phyloP scores from a whole-genome alignment of 768 basidiomycete genomes.

The Pleurotus sapidus region DNA sequence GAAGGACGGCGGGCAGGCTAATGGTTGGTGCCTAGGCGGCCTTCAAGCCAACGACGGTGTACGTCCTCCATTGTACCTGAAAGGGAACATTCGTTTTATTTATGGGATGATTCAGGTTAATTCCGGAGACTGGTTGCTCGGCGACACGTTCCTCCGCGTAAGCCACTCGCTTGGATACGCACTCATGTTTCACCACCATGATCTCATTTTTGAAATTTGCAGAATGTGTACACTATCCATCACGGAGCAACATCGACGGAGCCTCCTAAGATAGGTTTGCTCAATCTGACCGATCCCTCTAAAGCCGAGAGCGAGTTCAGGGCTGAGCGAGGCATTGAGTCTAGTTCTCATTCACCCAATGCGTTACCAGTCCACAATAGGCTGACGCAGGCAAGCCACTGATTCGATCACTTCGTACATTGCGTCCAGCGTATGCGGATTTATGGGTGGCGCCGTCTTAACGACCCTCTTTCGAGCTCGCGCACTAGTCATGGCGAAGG shows the following conservation, averaged over 20 bases:
- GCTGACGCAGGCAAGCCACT: constrained; percentile 2
- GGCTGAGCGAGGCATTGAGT: constrained; percentile 38
- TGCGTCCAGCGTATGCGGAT: constrained; percentile 12
- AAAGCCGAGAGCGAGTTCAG: constrained; percentile 36
- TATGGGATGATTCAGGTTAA: constrained; percentile 18
- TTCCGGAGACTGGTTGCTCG: constrained; percentile 60
- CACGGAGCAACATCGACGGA: constrained; percentile 34
- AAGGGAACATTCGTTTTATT: background rate
- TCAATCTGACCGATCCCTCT: constrained; percentile 37
- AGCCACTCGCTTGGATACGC: constrained; percentile 13
- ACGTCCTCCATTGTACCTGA: constrained; percentile 10
- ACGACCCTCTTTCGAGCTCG: constrained; percentile 9
- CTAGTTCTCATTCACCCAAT: constrained; percentile 3
- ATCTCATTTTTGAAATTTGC: constrained; percentile 10
- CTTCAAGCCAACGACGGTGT: constrained; percentile 52
- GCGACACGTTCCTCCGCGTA: constrained; percentile 56
- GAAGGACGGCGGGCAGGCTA: constrained; percentile 34
- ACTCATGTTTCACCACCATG: constrained; percentile 3
- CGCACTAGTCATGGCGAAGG: background rate
- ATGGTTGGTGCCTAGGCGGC: constrained; percentile 56
- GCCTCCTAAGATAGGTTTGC: constrained; percentile 43
- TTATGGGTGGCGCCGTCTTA: constrained; percentile 13
- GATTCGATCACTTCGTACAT: constrained; percentile 1
- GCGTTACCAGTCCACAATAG: background rate
- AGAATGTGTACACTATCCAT: constrained; percentile 57